These are phyloP conservation scores for Lycium ferocissimum DNA, from an alignment of 257 asterid species.

Conservation along the genomic window DNA sequence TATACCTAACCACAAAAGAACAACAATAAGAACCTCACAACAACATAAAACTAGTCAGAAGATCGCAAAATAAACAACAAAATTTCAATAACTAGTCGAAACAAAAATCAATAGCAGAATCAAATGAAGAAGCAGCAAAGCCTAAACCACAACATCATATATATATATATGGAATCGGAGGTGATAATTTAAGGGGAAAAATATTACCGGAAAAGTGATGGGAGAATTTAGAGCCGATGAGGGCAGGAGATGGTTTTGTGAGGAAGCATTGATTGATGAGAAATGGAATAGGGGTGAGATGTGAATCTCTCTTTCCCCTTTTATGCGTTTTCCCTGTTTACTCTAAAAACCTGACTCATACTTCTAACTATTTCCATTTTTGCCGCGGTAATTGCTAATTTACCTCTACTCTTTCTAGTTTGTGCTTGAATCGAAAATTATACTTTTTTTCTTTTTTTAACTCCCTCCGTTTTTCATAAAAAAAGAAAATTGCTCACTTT, in stretches of 20 bases:
- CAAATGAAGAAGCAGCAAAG: slow-evolving; percentile 5
- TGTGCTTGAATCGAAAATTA: neutral
- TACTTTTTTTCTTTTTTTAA: too few relatives aligned
- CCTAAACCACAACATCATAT: neutral
- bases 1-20: neutral
- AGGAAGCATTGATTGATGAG: slow-evolving; percentile 32
- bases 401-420: neutral
- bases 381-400: neutral
- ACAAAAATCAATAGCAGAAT: neutral
- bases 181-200: neutral
- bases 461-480: too few relatives aligned
- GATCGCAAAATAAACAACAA: neutral
- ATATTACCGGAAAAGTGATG: neutral
- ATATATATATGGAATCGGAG: slow-evolving; percentile 16
- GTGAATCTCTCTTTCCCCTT: slow-evolving; percentile 45
- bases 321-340: slow-evolving; percentile 19
- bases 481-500: too few relatives aligned
- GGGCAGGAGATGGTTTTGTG: slow-evolving; percentile 20
- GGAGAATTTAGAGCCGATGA: slow-evolving; percentile 35
- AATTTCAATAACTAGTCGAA: neutral
- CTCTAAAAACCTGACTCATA: slow-evolving; percentile 19
- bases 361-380: slow-evolving; percentile 28
- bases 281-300: slow-evolving; percentile 48
- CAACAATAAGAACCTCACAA: neutral
- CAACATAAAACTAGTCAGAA: neutral